A percentile compares a stretch with the other conserved stretches of the same genome.
phyloP scores from a whole-genome alignment of 164 flowering plant genomes.

The Chimonanthus praecox region DNA sequence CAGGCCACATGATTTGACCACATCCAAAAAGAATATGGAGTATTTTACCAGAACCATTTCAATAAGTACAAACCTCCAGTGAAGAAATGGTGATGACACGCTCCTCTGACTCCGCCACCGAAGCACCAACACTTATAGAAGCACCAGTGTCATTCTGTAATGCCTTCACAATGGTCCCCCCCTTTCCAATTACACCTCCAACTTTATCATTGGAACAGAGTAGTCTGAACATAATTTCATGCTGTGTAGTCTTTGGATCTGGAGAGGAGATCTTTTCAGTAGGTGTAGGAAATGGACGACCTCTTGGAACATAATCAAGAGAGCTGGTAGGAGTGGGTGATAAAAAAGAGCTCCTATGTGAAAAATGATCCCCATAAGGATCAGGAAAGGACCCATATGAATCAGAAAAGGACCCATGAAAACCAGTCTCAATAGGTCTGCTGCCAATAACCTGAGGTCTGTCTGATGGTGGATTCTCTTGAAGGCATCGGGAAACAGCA shows the following conservation, averaged over 20 bases:
- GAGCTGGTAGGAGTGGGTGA: constrained; percentile 13
- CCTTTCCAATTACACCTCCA: constrained; percentile 61
- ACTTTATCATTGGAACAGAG: constrained; percentile 46
- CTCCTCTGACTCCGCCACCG: constrained; percentile 47
- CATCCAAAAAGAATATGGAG: not conserved
- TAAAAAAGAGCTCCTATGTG: too few species aligned
- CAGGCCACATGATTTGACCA: too few species aligned
- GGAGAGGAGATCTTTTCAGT: constrained; percentile 22
- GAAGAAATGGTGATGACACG: constrained; percentile 52
- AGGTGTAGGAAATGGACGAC: constrained; percentile 25
- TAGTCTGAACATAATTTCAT: constrained; percentile 45
- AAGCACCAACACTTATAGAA: constrained; percentile 42
- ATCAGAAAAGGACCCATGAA: constrained; percentile 21
- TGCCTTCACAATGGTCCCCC: constrained; percentile 41
- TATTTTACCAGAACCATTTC: not conserved
- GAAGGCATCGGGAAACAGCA: constrained; percentile 47
- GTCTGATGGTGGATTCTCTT: constrained; percentile 35
- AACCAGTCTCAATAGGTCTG: constrained; percentile 15
- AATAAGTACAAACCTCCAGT: constrained; percentile 37
- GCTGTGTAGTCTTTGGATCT: constrained; percentile 33
- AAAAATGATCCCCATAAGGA: constrained; percentile 28
- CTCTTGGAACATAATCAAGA: constrained; percentile 34
- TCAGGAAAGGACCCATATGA: constrained; percentile 22
- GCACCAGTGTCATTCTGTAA: constrained; percentile 56
- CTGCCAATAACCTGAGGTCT: constrained; percentile 14